Conservation (phyloP, 805 yeast genomes). For the Priceomyces medius region DNA sequence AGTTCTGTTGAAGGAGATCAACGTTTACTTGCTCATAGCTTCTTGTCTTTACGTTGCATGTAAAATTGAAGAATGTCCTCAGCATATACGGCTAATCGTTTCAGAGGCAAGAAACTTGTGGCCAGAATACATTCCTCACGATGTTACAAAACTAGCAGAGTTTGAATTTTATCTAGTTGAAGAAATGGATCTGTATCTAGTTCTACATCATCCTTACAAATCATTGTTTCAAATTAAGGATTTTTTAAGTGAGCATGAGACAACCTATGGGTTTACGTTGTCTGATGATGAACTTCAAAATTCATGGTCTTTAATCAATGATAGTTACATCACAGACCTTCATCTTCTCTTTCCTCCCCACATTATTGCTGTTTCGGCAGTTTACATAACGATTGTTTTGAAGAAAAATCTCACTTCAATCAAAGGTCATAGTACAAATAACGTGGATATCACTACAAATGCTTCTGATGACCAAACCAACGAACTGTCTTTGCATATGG, state of each 20-base stretch:
- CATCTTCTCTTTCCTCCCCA: constrained; percentile 87
- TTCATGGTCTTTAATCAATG: constrained; percentile 88
- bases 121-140: constrained; percentile 95
- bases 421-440: not conserved
- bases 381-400: constrained; percentile 74
- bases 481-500: constrained; percentile 1
- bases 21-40: constrained; percentile 75
- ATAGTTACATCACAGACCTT: constrained; percentile 83
- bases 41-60: constrained; percentile 87
- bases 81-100: constrained; percentile 80
- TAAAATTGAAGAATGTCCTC: constrained; percentile 94
- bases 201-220: constrained; percentile 76
- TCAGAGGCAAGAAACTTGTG: constrained; percentile 85
- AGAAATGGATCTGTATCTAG: constrained; percentile 70
- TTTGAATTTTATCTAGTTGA: constrained; percentile 92
- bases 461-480: constrained; percentile 14
- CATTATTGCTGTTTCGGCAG: constrained; percentile 74
- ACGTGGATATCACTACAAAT: constrained; percentile 1
- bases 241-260: constrained; percentile 34
- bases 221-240: constrained; percentile 55
- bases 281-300: constrained; percentile 73
- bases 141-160: constrained; percentile 87
- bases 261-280: constrained; percentile 32
- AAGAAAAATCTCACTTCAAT: constrained; percentile 33
- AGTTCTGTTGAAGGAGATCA: constrained; percentile 76